Evolutionary conservation across 768 basidiomycete species (phyloP), one percentile per base, ranked within the genome.

Genomic region (Rickenella mellea): DNA sequence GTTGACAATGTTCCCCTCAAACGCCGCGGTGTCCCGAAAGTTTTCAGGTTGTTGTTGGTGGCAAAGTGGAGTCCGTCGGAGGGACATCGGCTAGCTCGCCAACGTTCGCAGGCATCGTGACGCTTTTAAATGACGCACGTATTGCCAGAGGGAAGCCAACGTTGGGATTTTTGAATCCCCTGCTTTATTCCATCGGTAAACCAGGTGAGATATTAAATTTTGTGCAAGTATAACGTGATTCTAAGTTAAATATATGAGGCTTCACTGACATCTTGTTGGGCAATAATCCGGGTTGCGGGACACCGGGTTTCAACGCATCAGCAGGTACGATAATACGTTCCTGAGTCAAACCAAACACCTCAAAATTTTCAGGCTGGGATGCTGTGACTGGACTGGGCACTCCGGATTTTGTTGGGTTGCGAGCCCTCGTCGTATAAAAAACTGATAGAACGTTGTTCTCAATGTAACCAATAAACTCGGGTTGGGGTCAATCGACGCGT

Each of bases 101-200:
- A 8, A 49, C 47, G 7, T 56, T 60, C 45, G 58, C 58, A 10
- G 40, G 45, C 27, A 43, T 57, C 30, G 31, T 61, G 28, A 42
- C 58, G 27, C 53, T 61, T 17, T 46, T 61, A 12, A 61, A 61
- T 40, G 59, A 58, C 46, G 39, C 45, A 26, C 55, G 47, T 21
- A 46, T 59, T 33, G 42, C 52, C 26, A 45, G 38, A 10, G 56
- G 55, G 11, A 53, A 54, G 48, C 26, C 48, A 15, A 31, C 55
- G 4, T 48, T 60, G 17, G 57, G 59, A 8, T 60, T 57, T 45
- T 44, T 60, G 27, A 59, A 59, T 41, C 59, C 59, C 22, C 48
- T 54, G 33, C 40, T 60, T 32, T 57, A 52, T 41, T 44, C 46
- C 30, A 19, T 36, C 32, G 30, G 45, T 22, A 24, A 19, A 12